Base-by-base conservation (phyloP, 495 filamentous ascomycete species). In the Aspergillus bridgeri region DNA sequence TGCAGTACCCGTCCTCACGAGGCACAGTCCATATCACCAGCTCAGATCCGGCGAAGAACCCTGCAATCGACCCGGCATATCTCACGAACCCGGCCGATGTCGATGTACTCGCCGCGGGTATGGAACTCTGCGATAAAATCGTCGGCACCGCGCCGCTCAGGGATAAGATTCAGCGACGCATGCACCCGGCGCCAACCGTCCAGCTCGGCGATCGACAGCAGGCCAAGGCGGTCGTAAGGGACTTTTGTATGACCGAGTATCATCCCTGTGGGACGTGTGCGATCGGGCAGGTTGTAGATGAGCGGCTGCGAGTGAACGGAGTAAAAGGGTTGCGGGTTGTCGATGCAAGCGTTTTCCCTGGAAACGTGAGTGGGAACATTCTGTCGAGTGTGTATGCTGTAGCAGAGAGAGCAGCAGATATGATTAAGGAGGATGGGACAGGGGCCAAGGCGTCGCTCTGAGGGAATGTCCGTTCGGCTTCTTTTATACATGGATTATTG, bases 201-300 rank as follows among this genome's bases (percentile, higher is more conserved):
- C 51, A 72, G 45, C 48, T 71, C 11, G 49, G 61, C 5, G 60
- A 73, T 51, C 19, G 60, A 3, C 44, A 60, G 5, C 21, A 49
- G 1, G 67, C 58, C n/a, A 59, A 53, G 24, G 23, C 63, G 20
- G 60, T 56, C 0, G 62, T 69, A 1, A 63, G 58, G 11, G 60
- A 69, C 22, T 9, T 24, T 2, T 23, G 65, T 11, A 18, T 62
- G 20, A 53, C 58, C 13, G 49, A 57, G 23, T 59, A 60, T 24
- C 60, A 62, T 43, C 24, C 49, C 19, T 60, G 77, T 11, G 82
- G 84, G 1, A 84, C 83, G 0, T 83, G 79, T 58, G 77, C 81
- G 1, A 79, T 86, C 78, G 79, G 81, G 3, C 75, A 74, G 5
- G 83, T 83, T 7, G 75, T 85, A 0, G 80, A 84, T 47, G 67